These are phyloP conservation scores for Calocera viscosa DNA, from an alignment of 768 basidiomycete species.

Conservation along the genomic window DNA sequence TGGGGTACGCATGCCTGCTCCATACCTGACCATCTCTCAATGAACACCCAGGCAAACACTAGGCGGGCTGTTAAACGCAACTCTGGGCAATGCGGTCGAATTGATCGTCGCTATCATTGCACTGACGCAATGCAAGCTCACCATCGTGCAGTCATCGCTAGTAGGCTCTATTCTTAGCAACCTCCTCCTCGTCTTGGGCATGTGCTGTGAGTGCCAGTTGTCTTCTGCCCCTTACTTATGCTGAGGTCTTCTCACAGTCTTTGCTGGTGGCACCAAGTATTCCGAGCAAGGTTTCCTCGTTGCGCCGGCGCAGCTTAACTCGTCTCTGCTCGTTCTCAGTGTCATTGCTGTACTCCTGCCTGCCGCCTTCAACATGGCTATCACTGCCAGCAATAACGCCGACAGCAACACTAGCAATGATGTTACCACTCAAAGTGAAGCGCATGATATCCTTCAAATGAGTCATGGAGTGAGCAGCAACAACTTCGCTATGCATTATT, in stretches of 20 bases:
- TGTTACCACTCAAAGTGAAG: constrained; percentile 28
- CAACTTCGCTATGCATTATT: background rate
- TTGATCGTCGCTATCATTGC: constrained; percentile 70
- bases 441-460: constrained; percentile 46
- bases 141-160: constrained; percentile 76
- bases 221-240: background rate
- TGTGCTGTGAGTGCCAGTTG: constrained; percentile 42
- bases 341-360: constrained; percentile 70
- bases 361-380: constrained; percentile 61
- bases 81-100: constrained; percentile 34
- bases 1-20: constrained; percentile 33
- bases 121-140: constrained; percentile 65
- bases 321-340: constrained; percentile 62
- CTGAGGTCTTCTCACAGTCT: constrained; percentile 31
- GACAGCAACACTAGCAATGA: constrained; percentile 18
- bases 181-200: constrained; percentile 65
- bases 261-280: constrained; percentile 65
- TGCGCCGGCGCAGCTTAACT: constrained; percentile 65
- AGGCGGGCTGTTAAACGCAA: constrained; percentile 76
- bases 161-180: constrained; percentile 76
- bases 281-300: constrained; percentile 66
- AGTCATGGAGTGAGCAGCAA: constrained; percentile 53
- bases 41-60: constrained; percentile 40
- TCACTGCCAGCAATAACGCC: constrained; percentile 22
- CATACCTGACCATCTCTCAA: background rate